Evolutionary conservation across 805 yeast genomes (phyloP), one percentile per base, ranked within the genome.

Genomic region (Cyberlindnera misumaiensis): DNA sequence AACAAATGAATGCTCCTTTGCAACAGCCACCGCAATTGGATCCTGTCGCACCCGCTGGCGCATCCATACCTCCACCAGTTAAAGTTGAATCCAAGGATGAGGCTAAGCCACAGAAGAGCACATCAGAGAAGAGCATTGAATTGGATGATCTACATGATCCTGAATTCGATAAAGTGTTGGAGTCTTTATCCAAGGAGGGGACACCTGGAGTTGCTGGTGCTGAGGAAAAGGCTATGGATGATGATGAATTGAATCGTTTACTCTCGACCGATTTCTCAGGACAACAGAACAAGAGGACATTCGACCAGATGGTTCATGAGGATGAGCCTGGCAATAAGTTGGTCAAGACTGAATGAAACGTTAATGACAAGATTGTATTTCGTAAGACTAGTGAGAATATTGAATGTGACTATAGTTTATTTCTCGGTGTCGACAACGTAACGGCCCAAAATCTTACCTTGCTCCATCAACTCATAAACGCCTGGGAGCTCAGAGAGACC

Each of bases 371-470:
- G 14, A 17, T 22, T 25, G 15, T 25, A 22, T 11, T 33, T 10
- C 15, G 14, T 11, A 15, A 13, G 20, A 24, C 7, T 18, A 18
- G 22, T 33, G 24, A 20, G 5, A 20, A 8, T 20, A 6, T 4
- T 5, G 5, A 5, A 17, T 30, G 24, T 7, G 22, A 67, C 96
- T 88, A 73, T 87, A 86, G 96, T 25, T 44, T 67, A 80, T 60
- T 77, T 75, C 45, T 72, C 59, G 35, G 84, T 79, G 68, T 87
- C 96, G 49, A 87, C 80, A 42, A 87, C 96, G 60, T 81, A 80
- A 68, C 96, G 78, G 55, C 96, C 96, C 53, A 80, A 75, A 57
- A 87, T 80, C 70, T 82, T 75, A 56, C 94, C 94, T 65, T 77
- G 71, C 64, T 73, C 82, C 95, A 87, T 87, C 62, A 76, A 70